A percentile compares a stretch with the other conserved stretches of the same genome.
These are phyloP conservation scores for Bidens hawaiensis DNA, from an alignment of 140 eudicot species.

Conservation along the genomic window DNA sequence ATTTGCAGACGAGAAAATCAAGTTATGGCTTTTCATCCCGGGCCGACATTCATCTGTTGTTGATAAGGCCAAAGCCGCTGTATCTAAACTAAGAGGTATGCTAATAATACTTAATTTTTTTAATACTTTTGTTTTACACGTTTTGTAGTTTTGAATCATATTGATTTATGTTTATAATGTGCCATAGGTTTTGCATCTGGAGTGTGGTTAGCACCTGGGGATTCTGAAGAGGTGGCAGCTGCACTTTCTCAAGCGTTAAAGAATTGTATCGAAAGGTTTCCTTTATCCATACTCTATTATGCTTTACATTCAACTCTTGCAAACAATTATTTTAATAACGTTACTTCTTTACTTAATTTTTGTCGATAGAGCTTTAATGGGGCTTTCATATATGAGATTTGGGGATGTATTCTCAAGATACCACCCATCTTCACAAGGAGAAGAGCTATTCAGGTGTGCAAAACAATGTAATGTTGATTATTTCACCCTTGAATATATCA, in stretches of 20 bases:
- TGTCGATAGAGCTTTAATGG: slow-evolving; percentile 63
- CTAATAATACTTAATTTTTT: not conserved
- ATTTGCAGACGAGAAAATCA: slow-evolving; percentile 82
- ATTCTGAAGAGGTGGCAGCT: slow-evolving; percentile 97
- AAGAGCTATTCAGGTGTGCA: slow-evolving; percentile 78
- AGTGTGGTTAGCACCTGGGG: slow-evolving; percentile 96
- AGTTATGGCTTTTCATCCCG: slow-evolving; percentile 96
- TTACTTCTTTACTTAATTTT: not conserved
- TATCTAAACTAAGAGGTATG: slow-evolving; percentile 78
- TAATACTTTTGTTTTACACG: not conserved
- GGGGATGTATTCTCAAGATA: slow-evolving; percentile 90
- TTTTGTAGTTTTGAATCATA: not conserved
- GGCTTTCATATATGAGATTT: slow-evolving; percentile 81
- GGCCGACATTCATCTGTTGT: slow-evolving; percentile 69
- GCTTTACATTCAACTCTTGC: not conserved
- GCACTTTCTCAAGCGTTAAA: slow-evolving; percentile 92
- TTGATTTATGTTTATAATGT: slow-evolving; percentile 16
- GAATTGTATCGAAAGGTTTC: slow-evolving; percentile 90
- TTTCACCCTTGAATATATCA: not conserved
- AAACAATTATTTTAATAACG: not conserved
- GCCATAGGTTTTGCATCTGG: slow-evolving; percentile 85
- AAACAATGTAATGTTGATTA: not conserved
- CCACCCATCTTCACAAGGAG: slow-evolving; percentile 77
- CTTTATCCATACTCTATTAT: slow-evolving; percentile 3
- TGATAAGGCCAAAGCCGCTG: slow-evolving; percentile 78